These are phyloP conservation scores for Saccharomycopsis sp. DNA, from an alignment of 805 yeast genomes.

Conservation along the genomic window DNA sequence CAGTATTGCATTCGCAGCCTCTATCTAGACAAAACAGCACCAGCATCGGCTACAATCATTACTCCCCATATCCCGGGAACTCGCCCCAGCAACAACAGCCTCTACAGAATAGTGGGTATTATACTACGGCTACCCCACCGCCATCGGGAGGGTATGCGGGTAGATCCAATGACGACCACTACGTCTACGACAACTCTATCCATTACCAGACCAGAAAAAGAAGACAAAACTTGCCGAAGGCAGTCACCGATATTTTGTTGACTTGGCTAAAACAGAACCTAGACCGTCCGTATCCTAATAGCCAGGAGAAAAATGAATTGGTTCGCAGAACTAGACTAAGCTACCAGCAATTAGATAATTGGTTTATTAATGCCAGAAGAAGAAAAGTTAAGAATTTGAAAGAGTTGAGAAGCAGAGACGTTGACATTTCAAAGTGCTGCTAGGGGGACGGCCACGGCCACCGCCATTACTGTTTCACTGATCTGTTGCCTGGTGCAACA, in stretches of 20 bases:
- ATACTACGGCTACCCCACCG: no score
- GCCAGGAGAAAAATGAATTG: slow-evolving; percentile 63
- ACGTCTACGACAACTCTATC: neutral
- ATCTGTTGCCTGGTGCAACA: no score
- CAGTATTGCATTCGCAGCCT: slow-evolving; percentile 1
- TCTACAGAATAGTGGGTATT: neutral
- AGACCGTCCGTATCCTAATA: slow-evolving; percentile 79
- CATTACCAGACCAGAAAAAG: slow-evolving; percentile 27
- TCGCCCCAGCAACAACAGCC: neutral
- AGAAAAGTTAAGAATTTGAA: slow-evolving; percentile 51
- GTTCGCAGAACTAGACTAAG: slow-evolving; percentile 69
- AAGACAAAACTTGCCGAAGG: slow-evolving; percentile 72
- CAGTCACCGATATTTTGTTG: slow-evolving; percentile 66
- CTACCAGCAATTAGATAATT: slow-evolving; percentile 72
- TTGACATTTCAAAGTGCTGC: neutral
- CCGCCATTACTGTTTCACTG: no score
- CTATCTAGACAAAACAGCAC: slow-evolving; percentile 10
- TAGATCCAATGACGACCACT: neutral
- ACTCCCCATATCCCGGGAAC: neutral
- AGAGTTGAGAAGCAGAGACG: slow-evolving; percentile 24
- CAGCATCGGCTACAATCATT: slow-evolving; percentile 4
- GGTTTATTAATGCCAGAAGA: slow-evolving; percentile 86
- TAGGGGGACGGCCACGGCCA: neutral
- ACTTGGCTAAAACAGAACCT: slow-evolving; percentile 69
- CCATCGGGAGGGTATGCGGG: neutral